These are phyloP conservation scores for Penicillium fimorum DNA, from an alignment of 495 filamentous ascomycete genomes.

Conservation along the genomic window DNA sequence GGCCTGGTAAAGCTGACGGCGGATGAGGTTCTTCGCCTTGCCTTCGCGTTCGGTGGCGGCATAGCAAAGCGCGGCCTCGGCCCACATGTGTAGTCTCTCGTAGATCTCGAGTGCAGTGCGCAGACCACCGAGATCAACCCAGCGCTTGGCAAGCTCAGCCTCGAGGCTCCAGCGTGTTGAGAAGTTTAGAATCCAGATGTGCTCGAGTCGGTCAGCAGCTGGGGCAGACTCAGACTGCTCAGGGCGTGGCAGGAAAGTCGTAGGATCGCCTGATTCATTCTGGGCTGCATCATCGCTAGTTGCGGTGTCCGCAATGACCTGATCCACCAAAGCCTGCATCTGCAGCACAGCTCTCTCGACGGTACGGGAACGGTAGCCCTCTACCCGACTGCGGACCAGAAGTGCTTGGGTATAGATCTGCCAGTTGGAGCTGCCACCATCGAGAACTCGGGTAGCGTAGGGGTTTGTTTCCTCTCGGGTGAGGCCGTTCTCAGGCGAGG, in stretches of 20 bases:
- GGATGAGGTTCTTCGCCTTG: conserved; percentile 72
- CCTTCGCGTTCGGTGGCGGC: conserved; percentile 78
- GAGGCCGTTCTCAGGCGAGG: conserved; percentile 74
- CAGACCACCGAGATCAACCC: conserved; percentile 82
- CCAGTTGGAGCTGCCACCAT: conserved; percentile 92
- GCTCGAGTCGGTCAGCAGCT: conserved; percentile 69
- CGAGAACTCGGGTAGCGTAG: conserved; percentile 83
- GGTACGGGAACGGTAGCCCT: conserved; percentile 80
- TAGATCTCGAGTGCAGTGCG: conserved; percentile 94
- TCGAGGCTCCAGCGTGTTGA: conserved; percentile 92
- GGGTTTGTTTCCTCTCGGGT: conserved; percentile 91
- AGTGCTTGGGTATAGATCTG: conserved; percentile 95
- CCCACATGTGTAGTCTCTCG: conserved; percentile 90
- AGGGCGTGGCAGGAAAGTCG: conserved; percentile 80
- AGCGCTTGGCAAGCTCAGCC: conserved; percentile 85
- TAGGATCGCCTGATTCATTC: conserved; percentile 36
- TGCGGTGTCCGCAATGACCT: conserved; percentile 87
- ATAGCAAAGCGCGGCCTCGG: conserved; percentile 89
- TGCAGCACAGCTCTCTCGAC: conserved; percentile 87
- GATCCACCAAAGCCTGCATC: conserved; percentile 93
- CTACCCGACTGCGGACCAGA: conserved; percentile 82
- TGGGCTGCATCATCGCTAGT: conserved; percentile 33
- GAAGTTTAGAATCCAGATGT: conserved; percentile 77
- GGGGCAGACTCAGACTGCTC: conserved; percentile 76
- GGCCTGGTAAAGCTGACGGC: conserved; percentile 71